Base-by-base conservation (phyloP, 1,139 yeast genomes). In the Lodderomyces parapsilosis region DNA sequence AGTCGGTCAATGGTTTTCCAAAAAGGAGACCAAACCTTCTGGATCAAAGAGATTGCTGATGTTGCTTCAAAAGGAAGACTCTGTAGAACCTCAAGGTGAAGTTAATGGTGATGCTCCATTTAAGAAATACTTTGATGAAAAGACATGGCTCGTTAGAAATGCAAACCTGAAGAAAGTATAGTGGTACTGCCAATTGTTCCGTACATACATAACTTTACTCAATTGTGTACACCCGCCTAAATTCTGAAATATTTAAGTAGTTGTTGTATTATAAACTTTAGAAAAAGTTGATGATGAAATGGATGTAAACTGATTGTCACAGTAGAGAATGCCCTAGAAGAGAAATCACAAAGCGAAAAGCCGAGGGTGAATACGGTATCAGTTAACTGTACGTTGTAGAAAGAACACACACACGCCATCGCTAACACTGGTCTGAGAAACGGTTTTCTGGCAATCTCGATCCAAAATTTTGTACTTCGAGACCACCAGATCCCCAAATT, bases 1-100 rank as follows among this genome's bases (percentile, higher is more conserved):
- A 41, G 77, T 83, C 47, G 76, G 83, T 52, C 90, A 90, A 46
- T 94, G 99, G 99, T 89, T 86, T 48, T 54, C 67, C 49, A 83
- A 55, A 74, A 83, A 58, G 79, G 35, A 40, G 47, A 38, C 30
- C 69, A 47, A 74, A 68, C 42, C 51, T 54, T 30, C 33, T 30
- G 33, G 33, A n/a, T 30, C 33, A 34, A 36, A 47, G 38, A 32
- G 44, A 15, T 23, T 37, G 15, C 50, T 45, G 17, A 60, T 69
- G 38, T 30, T 30, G 33, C 19, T 30, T n/a, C 33, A 62, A 61
- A 41, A 74, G 65, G 45, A 69, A 57, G 27, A 20, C 14, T 22
- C 25, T 11, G 18, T 14, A 14, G 25, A 14, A 23, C 25, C 25
- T 34, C 19, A 19, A 23, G 27, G 18, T 23, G 37, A 34, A 14